Evolutionary conservation across 2,329 filamentous ascomycete genomes (phyloP).

Genomic region (Colletotrichum cuscutae): DNA sequence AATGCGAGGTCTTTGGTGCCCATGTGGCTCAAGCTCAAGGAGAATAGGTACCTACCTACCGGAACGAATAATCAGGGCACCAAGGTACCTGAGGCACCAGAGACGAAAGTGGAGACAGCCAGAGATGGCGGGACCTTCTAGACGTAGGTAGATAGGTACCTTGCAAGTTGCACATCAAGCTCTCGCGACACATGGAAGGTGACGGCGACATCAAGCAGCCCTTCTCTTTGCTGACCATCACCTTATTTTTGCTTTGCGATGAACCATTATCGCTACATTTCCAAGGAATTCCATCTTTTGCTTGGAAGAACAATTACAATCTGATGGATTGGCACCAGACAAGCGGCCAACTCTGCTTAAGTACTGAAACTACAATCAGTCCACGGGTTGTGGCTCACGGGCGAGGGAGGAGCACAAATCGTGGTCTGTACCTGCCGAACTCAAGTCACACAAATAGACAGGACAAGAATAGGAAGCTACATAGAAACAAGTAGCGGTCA

Average conservation of each 20-base stretch:
- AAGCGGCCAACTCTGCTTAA: not conserved
- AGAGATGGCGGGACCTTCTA: not conserved
- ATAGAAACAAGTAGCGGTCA: not conserved
- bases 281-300: not conserved
- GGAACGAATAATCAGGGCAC: not conserved
- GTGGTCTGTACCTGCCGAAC: not conserved
- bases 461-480: not conserved
- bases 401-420: not conserved
- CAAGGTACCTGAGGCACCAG: not conserved
- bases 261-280: too few relatives aligned
- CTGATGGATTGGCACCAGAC: not conserved
- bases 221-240: not conserved
- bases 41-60: not conserved
- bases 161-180: not conserved
- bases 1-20: not conserved
- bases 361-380: not conserved
- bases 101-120: not conserved
- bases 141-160: not conserved
- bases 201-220: not conserved
- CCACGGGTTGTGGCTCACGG: not conserved
- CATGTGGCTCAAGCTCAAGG: not conserved
- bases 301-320: not conserved
- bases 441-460: not conserved
- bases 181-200: not conserved
- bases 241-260: not conserved